A percentile compares a stretch with the other conserved stretches of the same genome.
Evolutionary conservation across 805 yeast genomes (phyloP).

Genomic region (Pichia rugopelliculosa): DNA sequence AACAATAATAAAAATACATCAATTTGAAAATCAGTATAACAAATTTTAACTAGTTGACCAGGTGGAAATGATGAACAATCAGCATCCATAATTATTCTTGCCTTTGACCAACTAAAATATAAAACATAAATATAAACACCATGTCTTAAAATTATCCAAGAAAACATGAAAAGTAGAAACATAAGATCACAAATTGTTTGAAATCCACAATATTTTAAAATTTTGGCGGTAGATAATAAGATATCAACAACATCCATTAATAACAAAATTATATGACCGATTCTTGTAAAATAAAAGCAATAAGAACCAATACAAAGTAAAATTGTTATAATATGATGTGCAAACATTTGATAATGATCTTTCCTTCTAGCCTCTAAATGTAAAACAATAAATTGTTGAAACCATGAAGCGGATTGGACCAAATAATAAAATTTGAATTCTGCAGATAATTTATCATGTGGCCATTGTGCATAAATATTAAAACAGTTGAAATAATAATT

Average conservation of each 20-base stretch:
- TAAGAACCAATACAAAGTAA: slow-evolving; percentile 64
- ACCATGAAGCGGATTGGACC: slow-evolving; percentile 67
- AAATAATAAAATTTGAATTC: slow-evolving; percentile 63
- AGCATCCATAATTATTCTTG: slow-evolving; percentile 39
- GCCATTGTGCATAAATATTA: slow-evolving; percentile 63
- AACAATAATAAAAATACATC: slow-evolving; percentile 47
- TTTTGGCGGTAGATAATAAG: slow-evolving; percentile 62
- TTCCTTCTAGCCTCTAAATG: slow-evolving; percentile 74
- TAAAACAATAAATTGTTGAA: slow-evolving; percentile 70
- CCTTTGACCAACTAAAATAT: slow-evolving; percentile 47
- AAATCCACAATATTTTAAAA: slow-evolving; percentile 66
- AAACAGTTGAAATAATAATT: slow-evolving; percentile 54
- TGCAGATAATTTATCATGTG: slow-evolving; percentile 51
- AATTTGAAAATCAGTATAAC: slow-evolving; percentile 43
- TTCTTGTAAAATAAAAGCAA: slow-evolving; percentile 58
- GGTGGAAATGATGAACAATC: slow-evolving; percentile 29
- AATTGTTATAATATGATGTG: slow-evolving; percentile 81
- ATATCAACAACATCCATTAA: slow-evolving; percentile 84
- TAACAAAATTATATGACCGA: slow-evolving; percentile 71
- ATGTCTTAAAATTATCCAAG: slow-evolving; percentile 72
- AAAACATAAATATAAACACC: slow-evolving; percentile 62
- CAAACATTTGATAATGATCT: slow-evolving; percentile 80
- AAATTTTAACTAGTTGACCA: slow-evolving; percentile 27
- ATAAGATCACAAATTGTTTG: slow-evolving; percentile 53
- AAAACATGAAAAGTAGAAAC: slow-evolving; percentile 57